Conservation (phyloP, 2,329 filamentous ascomycete species). For the Xylariaceae sp. region DNA sequence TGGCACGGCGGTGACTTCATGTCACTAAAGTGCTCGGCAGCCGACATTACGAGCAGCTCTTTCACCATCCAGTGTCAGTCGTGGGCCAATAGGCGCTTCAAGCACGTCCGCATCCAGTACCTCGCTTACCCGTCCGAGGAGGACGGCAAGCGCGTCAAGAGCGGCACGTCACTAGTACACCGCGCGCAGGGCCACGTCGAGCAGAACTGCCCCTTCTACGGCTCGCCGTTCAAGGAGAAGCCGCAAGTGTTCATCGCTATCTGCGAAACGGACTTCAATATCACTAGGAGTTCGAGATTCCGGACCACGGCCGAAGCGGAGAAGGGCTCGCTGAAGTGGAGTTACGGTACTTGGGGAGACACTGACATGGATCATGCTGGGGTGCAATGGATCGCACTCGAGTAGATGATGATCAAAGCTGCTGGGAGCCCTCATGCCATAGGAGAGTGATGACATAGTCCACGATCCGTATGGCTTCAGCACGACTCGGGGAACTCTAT, state of each 20-base stretch:
- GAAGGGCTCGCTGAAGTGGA: background rate
- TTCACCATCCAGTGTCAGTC: background rate
- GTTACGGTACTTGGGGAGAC: background rate
- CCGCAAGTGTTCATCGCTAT: background rate
- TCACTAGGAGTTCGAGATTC: background rate
- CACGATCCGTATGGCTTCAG: too few species aligned
- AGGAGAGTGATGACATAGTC: too few species aligned
- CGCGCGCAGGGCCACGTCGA: background rate
- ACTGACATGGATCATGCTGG: conserved; percentile 2
- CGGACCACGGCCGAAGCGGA: background rate
- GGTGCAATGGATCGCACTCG: background rate
- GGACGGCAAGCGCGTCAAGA: conserved; percentile 3
- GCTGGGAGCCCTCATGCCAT: too few species aligned
- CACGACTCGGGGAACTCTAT: too few species aligned
- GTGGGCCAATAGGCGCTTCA: background rate
- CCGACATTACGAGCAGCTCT: background rate
- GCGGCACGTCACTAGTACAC: background rate
- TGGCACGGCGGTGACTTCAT: background rate
- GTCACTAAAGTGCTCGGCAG: background rate
- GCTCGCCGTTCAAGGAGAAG: background rate
- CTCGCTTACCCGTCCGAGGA: background rate
- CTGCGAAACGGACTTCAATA: background rate
- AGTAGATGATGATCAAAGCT: background rate
- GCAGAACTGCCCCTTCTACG: background rate
- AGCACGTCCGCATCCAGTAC: background rate